phyloP scores from a whole-genome alignment of 306 rosid species.

The Vigna trinervia region DNA sequence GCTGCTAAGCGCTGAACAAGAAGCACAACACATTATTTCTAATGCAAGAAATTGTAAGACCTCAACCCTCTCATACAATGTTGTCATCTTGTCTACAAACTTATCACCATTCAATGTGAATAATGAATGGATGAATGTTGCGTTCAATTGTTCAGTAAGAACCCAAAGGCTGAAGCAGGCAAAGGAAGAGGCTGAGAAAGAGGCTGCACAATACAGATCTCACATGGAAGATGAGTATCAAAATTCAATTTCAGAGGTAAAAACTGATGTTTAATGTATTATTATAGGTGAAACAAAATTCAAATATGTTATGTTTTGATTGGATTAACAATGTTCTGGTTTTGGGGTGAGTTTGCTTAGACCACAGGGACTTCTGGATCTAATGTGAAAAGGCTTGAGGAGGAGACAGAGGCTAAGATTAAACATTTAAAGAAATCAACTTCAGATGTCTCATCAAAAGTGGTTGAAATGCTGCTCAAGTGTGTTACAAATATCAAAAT shows the following conservation, averaged over 20 bases:
- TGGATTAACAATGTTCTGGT: neutral
- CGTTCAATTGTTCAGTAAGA: conserved; percentile 56
- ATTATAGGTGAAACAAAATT: conserved; percentile 11
- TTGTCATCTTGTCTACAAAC: neutral
- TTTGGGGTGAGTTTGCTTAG: conserved; percentile 42
- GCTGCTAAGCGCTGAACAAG: conserved; percentile 85
- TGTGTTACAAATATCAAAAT: conserved; percentile 59
- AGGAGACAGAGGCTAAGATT: conserved; percentile 70
- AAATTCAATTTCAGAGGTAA: conserved; percentile 68
- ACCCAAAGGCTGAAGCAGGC: conserved; percentile 74
- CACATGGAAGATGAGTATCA: conserved; percentile 75
- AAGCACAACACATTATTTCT: conserved; percentile 77
- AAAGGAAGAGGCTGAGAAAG: conserved; percentile 77
- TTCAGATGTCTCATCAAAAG: conserved; percentile 55
- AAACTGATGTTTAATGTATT: neutral
- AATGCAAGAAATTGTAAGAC: conserved; percentile 72
- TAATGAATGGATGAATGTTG: conserved; percentile 7
- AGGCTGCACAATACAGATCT: conserved; percentile 59
- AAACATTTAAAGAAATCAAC: conserved; percentile 53
- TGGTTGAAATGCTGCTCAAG: conserved; percentile 70
- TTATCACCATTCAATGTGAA: neutral
- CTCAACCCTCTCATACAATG: neutral
- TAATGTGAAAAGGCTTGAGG: conserved; percentile 70
- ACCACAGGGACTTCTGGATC: conserved; percentile 69
- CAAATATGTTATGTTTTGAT: conserved; percentile 19